phyloP scores from a whole-genome alignment of 2,329 filamentous ascomycete genomes.

The Fragosphaeria purpurea region DNA sequence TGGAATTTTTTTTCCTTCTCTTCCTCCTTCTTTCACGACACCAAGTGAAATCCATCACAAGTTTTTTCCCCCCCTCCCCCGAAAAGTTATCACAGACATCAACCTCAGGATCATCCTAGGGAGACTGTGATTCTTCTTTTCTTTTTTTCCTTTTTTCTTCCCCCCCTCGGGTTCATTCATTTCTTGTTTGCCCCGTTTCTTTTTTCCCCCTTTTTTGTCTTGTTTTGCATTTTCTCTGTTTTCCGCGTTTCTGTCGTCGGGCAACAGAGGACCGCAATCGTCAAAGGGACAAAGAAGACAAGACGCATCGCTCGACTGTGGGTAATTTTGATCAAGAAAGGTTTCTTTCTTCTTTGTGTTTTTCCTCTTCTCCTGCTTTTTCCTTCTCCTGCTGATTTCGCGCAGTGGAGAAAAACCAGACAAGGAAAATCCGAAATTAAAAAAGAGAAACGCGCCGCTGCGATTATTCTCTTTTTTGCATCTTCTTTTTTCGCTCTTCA shows the following conservation, averaged over 20 bases:
- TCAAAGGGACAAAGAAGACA: constrained; percentile 1
- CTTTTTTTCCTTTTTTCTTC: not conserved
- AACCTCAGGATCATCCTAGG: constrained; percentile 2
- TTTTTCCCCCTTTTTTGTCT: not conserved
- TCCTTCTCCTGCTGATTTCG: no score
- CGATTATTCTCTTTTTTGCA: no score
- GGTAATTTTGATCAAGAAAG: no score
- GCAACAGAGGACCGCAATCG: constrained; percentile 1
- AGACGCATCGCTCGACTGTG: not conserved
- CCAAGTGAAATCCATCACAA: constrained; percentile 9
- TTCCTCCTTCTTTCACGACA: constrained; percentile 9
- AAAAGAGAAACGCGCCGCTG: no score
- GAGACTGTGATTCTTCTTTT: constrained; percentile 10
- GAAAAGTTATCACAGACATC: constrained; percentile 11
- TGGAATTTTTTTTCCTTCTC: not conserved
- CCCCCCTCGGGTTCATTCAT: no score
- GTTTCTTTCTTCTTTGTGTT: not conserved
- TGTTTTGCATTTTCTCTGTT: constrained; percentile 2
- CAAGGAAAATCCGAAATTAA: no score
- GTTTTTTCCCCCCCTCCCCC: constrained; percentile 1
- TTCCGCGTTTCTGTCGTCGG: not conserved
- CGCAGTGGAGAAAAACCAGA: no score
- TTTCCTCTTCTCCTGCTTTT: not conserved
- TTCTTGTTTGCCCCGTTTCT: not conserved
- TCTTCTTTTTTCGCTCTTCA: no score